Conservation (phyloP, 306 rosid species). For the Geum urbanum region DNA sequence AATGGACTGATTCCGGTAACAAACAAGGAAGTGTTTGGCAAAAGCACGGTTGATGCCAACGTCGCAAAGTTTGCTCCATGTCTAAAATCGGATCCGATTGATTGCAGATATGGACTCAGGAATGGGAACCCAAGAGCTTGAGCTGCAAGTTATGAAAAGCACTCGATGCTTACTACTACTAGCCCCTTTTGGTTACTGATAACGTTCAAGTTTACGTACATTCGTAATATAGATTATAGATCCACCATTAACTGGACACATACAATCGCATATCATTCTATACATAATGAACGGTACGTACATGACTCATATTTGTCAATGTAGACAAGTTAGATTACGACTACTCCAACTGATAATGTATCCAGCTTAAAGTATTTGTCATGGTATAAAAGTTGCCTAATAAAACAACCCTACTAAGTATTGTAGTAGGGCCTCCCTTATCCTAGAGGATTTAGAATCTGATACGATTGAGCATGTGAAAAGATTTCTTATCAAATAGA, state of each 20-base stretch:
- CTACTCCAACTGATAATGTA: background rate
- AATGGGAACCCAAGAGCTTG: conserved; percentile 58
- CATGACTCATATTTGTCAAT: background rate
- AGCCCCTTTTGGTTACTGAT: no score
- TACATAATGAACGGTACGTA: background rate
- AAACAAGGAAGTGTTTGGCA: conserved; percentile 51
- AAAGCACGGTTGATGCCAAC: conserved; percentile 66
- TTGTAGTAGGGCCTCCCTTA: background rate
- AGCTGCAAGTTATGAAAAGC: conserved; percentile 39
- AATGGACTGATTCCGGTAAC: conserved; percentile 75
- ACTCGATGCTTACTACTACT: background rate
- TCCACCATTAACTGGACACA: no score
- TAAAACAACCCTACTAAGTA: background rate
- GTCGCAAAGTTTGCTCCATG: conserved; percentile 78
- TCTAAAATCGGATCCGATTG: conserved; percentile 55
- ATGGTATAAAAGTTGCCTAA: background rate
- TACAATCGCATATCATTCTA: background rate
- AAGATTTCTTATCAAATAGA: background rate
- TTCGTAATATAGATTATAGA: no score
- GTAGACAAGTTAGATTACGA: background rate
- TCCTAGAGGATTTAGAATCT: background rate
- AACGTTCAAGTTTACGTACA: no score
- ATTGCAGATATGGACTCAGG: conserved; percentile 69
- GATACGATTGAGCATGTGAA: background rate
- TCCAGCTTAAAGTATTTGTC: background rate